phyloP scores from a whole-genome alignment of 2,329 filamentous ascomycete genomes.

The Penicillium hesseltinei region DNA sequence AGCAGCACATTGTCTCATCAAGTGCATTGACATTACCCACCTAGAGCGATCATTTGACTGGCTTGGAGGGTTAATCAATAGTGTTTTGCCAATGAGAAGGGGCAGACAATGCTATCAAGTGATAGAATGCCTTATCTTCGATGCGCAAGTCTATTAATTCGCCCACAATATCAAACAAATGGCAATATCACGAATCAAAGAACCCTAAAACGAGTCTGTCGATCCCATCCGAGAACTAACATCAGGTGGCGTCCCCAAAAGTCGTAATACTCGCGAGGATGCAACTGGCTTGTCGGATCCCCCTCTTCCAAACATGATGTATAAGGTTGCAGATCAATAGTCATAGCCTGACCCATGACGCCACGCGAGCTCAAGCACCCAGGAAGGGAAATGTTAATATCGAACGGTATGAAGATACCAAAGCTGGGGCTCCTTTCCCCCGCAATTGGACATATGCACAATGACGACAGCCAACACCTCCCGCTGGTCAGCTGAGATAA shows the following conservation, averaged over 20 bases:
- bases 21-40: not conserved
- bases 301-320: not conserved
- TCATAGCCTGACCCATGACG: not conserved
- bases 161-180: not conserved
- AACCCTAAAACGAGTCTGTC: not conserved
- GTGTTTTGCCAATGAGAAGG: not conserved
- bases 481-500: constrained; percentile 15
- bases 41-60: not conserved
- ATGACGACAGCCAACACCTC: constrained; percentile 15
- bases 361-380: not conserved
- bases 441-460: constrained; percentile 14
- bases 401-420: not conserved
- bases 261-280: not conserved
- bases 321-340: not conserved
- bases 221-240: not conserved
- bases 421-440: not conserved
- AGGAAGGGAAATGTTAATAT: not conserved
- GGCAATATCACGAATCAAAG: too few relatives aligned
- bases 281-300: not conserved
- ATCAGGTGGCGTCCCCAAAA: not conserved
- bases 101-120: not conserved
- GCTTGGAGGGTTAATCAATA: not conserved
- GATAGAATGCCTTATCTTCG: not conserved
- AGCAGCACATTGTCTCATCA: not conserved
- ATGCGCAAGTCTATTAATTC: not conserved